Percentiles rank a stretch among this genome's conserved stretches.
phyloP scores from a whole-genome alignment of 805 yeast genomes.

The Ogataea salicorniae region DNA sequence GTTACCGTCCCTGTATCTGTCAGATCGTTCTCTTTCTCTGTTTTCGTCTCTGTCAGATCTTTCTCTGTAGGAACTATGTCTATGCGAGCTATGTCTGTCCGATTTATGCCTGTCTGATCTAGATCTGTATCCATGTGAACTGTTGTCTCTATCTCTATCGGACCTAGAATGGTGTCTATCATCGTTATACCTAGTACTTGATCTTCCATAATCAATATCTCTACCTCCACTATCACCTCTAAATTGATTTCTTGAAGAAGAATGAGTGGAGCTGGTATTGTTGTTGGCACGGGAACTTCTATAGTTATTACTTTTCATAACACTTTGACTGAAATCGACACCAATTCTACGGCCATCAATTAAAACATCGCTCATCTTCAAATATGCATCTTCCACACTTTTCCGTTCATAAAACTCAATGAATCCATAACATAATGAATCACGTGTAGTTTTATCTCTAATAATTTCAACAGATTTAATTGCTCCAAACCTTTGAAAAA shows the following conservation, averaged over 20 bases:
- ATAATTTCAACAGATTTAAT: constrained; percentile 49
- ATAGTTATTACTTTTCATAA: constrained; percentile 11
- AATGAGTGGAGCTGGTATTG: too few relatives aligned
- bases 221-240: not conserved
- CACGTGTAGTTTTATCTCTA: constrained; percentile 41
- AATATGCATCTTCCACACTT: constrained; percentile 58
- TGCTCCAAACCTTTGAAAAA: constrained; percentile 59
- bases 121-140: not conserved
- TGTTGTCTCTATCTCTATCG: not conserved
- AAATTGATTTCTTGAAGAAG: not conserved
- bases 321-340: constrained; percentile 65
- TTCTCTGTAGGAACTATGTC: not conserved
- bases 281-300: not conserved
- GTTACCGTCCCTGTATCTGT: not conserved
- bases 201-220: not conserved
- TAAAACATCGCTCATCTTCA: constrained; percentile 54
- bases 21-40: not conserved
- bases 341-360: constrained; percentile 61
- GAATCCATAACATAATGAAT: constrained; percentile 57
- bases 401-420: constrained; percentile 46
- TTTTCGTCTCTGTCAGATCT: not conserved
- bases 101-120: not conserved
- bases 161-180: not conserved
- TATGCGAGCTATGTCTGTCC: not conserved
- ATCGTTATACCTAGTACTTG: not conserved